Evolutionary conservation across 192 early-diverging fungal species (phyloP).

Genomic region (Backusella macrospora): DNA sequence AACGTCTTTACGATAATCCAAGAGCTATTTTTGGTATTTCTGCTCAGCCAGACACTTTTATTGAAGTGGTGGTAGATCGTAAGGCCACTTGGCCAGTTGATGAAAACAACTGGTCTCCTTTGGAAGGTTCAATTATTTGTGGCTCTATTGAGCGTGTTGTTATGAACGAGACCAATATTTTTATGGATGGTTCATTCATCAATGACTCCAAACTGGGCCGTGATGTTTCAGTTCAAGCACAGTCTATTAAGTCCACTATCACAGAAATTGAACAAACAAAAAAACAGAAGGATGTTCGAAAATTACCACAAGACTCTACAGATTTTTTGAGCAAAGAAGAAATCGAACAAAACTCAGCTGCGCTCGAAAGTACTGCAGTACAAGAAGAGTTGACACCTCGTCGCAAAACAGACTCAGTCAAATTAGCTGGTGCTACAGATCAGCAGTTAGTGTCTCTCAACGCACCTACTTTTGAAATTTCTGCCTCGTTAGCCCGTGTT

Average conservation of each 20-base stretch:
- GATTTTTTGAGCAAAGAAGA: background rate
- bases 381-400: conserved; percentile 15
- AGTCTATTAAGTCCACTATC: conserved; percentile 30
- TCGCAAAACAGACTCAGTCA: conserved; percentile 8
- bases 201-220: conserved; percentile 47
- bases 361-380: conserved; percentile 26
- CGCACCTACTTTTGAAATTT: conserved; percentile 36
- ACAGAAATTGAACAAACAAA: background rate
- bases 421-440: conserved; percentile 25
- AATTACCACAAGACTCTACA: background rate
- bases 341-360: conserved; percentile 7
- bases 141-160: conserved; percentile 92
- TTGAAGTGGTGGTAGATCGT: conserved; percentile 93
- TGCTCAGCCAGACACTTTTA: conserved; percentile 90
- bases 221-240: conserved; percentile 48
- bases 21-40: conserved; percentile 89
- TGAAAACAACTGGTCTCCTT: conserved; percentile 58
- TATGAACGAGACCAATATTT: conserved; percentile 80
- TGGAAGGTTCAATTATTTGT: conserved; percentile 59
- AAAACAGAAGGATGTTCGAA: background rate
- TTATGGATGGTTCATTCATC: conserved; percentile 76
- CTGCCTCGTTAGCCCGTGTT: conserved; percentile 48
- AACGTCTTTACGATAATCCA: conserved; percentile 83
- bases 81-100: conserved; percentile 48
- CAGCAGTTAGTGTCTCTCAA: conserved; percentile 22